phyloP scores from a whole-genome alignment of 495 filamentous ascomycete species.

The Cudoniella acicularis region DNA sequence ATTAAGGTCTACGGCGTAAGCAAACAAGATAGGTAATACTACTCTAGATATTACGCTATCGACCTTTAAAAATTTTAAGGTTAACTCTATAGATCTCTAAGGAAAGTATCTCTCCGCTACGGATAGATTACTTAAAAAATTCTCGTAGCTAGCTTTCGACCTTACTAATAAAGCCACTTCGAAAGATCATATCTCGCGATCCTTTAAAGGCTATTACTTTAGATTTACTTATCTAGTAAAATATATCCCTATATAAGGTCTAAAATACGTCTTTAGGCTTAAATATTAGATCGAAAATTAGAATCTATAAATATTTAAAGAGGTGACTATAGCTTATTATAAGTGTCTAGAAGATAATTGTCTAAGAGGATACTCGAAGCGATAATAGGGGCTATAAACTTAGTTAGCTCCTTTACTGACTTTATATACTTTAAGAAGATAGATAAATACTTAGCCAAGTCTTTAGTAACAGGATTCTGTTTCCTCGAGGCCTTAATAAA shows the following conservation, averaged over 20 bases:
- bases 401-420: conserved; percentile 8
- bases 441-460: conserved; percentile 15
- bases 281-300: conserved; percentile 10
- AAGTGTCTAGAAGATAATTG: conserved; percentile 13
- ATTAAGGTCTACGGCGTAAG: conserved; percentile 12
- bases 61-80: neutral
- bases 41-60: no score
- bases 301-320: neutral
- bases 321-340: conserved; percentile 17
- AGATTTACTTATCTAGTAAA: neutral
- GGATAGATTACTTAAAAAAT: neutral
- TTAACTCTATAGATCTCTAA: neutral
- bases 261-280: conserved; percentile 14
- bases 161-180: neutral
- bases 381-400: conserved; percentile 24
- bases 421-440: conserved; percentile 15
- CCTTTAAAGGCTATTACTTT: neutral
- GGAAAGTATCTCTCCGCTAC: neutral
- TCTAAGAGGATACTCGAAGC: conserved; percentile 18
- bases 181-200: conserved; percentile 1
- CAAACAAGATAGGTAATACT: conserved; percentile 14
- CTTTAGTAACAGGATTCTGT: conserved; percentile 12
- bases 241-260: conserved; percentile 14
- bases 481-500: conserved; percentile 22
- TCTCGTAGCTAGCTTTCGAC: neutral